Percentiles rank a stretch among this genome's conserved stretches.
Evolutionary conservation across 495 filamentous ascomycete species (phyloP).

Genomic region (Penicillium alfredii): DNA sequence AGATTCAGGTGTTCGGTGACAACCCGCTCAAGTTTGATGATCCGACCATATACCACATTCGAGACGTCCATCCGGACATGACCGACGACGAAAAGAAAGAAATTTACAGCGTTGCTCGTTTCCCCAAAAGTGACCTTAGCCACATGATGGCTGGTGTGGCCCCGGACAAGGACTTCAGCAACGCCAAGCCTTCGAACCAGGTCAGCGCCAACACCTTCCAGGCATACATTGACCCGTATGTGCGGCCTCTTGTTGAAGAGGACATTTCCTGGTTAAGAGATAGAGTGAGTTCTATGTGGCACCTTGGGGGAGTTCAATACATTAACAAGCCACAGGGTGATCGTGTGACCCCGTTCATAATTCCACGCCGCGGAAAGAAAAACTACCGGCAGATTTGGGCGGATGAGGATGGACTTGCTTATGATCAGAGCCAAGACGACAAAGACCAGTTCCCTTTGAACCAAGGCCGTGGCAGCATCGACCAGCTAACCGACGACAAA

Average conservation of each 20-base stretch:
- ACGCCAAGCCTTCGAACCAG: slow-evolving; percentile 86
- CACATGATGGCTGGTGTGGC: slow-evolving; percentile 82
- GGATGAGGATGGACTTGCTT: slow-evolving; percentile 79
- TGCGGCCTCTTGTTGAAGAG: slow-evolving; percentile 85
- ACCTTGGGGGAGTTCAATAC: background rate
- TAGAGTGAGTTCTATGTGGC: slow-evolving; percentile 39
- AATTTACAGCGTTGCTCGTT: slow-evolving; percentile 80
- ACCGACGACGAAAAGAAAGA: slow-evolving; percentile 73
- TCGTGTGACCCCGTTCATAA: slow-evolving; percentile 72
- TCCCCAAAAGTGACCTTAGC: slow-evolving; percentile 70
- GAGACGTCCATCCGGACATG: slow-evolving; percentile 64
- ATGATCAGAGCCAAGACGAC: slow-evolving; percentile 52
- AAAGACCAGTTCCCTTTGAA: slow-evolving; percentile 67
- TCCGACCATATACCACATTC: slow-evolving; percentile 91
- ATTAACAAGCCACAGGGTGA: slow-evolving; percentile 56
- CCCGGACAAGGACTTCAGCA: slow-evolving; percentile 92
- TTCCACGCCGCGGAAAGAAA: slow-evolving; percentile 77
- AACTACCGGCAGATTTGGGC: slow-evolving; percentile 88
- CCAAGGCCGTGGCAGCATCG: slow-evolving; percentile 75
- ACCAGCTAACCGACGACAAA: slow-evolving; percentile 75
- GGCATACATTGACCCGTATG: slow-evolving; percentile 82
- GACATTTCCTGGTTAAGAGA: slow-evolving; percentile 92
- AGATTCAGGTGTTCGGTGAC: slow-evolving; percentile 79
- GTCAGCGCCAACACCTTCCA: slow-evolving; percentile 87
- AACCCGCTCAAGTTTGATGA: slow-evolving; percentile 90